These are phyloP conservation scores for Starmerella lactis-condensi DNA, from an alignment of 805 yeast species.

Conservation along the genomic window DNA sequence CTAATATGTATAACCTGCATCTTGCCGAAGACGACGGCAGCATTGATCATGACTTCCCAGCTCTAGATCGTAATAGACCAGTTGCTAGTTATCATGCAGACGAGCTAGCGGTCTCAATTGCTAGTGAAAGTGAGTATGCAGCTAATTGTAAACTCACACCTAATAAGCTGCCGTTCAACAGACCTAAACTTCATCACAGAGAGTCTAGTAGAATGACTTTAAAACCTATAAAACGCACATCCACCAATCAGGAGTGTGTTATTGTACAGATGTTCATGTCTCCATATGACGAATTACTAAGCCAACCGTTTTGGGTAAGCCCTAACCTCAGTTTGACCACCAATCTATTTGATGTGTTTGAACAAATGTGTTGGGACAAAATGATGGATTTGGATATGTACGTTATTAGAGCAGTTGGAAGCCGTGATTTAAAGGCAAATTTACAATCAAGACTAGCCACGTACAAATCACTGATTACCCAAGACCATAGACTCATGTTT, in stretches of 20 bases:
- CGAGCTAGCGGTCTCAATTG: conserved; percentile 60
- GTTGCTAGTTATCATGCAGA: conserved; percentile 59
- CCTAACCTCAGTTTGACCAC: conserved; percentile 12
- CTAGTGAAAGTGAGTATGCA: conserved; percentile 23
- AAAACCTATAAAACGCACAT: neutral
- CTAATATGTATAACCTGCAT: conserved; percentile 57
- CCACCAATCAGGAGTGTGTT: conserved; percentile 4
- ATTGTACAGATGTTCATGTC: conserved; percentile 18
- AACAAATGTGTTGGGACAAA: conserved; percentile 20
- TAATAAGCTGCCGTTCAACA: conserved; percentile 14
- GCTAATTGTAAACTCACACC: conserved; percentile 23
- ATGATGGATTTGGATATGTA: conserved; percentile 20
- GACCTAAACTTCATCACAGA: neutral
- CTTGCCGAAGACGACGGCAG: conserved; percentile 87
- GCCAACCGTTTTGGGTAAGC: conserved; percentile 18
- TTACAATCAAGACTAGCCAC: too few species aligned
- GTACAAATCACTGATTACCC: too few species aligned
- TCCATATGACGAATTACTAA: conserved; percentile 21
- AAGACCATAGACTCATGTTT: too few species aligned
- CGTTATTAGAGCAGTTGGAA: conserved; percentile 20
- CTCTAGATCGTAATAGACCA: conserved; percentile 48
- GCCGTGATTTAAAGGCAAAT: too few species aligned
- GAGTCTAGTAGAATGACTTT: neutral
- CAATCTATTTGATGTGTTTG: conserved; percentile 16
- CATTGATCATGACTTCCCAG: conserved; percentile 78